A percentile compares a stretch with the other conserved stretches of the same genome.
phyloP scores from a whole-genome alignment of 2,329 filamentous ascomycete genomes.

The Ceratocystis cubensis region DNA sequence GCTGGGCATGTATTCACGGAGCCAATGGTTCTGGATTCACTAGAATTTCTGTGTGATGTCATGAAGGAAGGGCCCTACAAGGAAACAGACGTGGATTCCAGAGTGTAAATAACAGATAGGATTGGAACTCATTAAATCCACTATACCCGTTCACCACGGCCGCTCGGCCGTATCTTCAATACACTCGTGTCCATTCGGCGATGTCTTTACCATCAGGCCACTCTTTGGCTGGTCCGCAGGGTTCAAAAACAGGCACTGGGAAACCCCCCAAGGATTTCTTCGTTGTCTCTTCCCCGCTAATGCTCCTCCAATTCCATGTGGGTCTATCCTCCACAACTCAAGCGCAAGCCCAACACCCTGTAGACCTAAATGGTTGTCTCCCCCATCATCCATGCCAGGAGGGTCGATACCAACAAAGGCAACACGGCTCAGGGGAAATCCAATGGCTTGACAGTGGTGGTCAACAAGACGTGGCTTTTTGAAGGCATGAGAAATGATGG shows the following conservation, averaged over 20 bases:
- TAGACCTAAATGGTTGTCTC: slow-evolving; percentile 28
- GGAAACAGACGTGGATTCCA: slow-evolving; percentile 20
- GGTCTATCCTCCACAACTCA: slow-evolving; percentile 40
- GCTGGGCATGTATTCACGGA: slow-evolving; percentile 57
- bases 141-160: slow-evolving; percentile 29
- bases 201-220: slow-evolving; percentile 29
- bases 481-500: slow-evolving; percentile 57
- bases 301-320: slow-evolving; percentile 36
- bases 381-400: slow-evolving; percentile 30
- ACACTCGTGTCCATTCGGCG: slow-evolving; percentile 30
- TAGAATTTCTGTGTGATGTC: slow-evolving; percentile 46
- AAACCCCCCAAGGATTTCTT: slow-evolving; percentile 38
- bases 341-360: slow-evolving; percentile 35
- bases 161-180: slow-evolving; percentile 31
- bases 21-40: slow-evolving; percentile 54
- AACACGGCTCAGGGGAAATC: slow-evolving; percentile 36
- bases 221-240: slow-evolving; percentile 29
- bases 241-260: slow-evolving; percentile 35
- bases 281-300: slow-evolving; percentile 37
- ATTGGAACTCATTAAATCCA: too few relatives aligned
- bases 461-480: slow-evolving; percentile 51
- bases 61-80: slow-evolving; percentile 28
- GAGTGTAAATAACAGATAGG: not conserved
- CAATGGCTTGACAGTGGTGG: slow-evolving; percentile 51
- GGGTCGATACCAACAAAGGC: slow-evolving; percentile 54